These are phyloP conservation scores for Moelleriella libera DNA, from an alignment of 2,329 filamentous ascomycete species.

Conservation along the genomic window DNA sequence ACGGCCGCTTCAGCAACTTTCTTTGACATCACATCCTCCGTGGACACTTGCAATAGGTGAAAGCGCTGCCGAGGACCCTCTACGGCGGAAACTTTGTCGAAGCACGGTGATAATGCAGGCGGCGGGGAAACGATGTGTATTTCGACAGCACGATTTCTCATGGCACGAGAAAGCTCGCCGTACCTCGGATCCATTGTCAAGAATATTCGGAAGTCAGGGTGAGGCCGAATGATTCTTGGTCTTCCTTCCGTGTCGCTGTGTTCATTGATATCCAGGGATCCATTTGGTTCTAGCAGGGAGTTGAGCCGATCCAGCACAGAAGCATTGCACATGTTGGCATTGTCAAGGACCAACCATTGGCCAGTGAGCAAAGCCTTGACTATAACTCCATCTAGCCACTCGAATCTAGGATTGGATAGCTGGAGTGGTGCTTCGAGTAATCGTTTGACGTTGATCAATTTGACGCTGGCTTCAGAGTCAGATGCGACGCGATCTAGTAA, in stretches of 20 bases:
- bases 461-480: slow-evolving; percentile 28
- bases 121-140: slow-evolving; percentile 52
- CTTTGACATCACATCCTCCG: slow-evolving; percentile 12
- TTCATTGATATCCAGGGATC: slow-evolving; percentile 81
- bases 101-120: slow-evolving; percentile 15
- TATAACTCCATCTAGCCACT: slow-evolving; percentile 90
- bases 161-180: slow-evolving; percentile 87
- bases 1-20: slow-evolving; percentile 21
- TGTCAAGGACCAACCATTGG: slow-evolving; percentile 88
- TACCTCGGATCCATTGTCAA: slow-evolving; percentile 85
- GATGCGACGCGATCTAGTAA: slow-evolving; percentile 27
- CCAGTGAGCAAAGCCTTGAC: slow-evolving; percentile 77
- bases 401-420: slow-evolving; percentile 68
- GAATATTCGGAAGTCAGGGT: slow-evolving; percentile 82
- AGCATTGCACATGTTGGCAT: slow-evolving; percentile 91
- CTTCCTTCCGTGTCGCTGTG: slow-evolving; percentile 73
- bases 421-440: slow-evolving; percentile 38
- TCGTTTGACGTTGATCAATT: slow-evolving; percentile 32
- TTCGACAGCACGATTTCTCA: slow-evolving; percentile 90
- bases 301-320: slow-evolving; percentile 91
- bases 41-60: slow-evolving; percentile 20
- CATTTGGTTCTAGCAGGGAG: slow-evolving; percentile 82
- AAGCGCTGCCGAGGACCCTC: slow-evolving; percentile 37
- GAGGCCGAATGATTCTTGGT: slow-evolving; percentile 65
- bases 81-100: slow-evolving; percentile 27